Evolutionary conservation across 768 basidiomycete species (phyloP).

Genomic region (Auricularia cornea): DNA sequence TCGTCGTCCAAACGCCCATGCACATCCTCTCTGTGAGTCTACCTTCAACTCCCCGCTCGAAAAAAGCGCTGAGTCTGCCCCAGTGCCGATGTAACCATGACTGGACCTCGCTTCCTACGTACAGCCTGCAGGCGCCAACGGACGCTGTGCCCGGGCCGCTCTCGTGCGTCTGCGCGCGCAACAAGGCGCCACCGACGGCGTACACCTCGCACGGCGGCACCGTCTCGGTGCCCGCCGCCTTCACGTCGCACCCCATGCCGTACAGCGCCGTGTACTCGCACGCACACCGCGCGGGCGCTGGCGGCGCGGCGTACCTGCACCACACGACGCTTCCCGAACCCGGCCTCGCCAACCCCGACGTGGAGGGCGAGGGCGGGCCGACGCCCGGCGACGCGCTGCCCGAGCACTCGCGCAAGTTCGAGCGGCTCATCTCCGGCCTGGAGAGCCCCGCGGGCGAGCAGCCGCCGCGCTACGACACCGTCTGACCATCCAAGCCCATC

Average conservation of each 20-base stretch:
- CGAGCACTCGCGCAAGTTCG: slow-evolving; percentile 47
- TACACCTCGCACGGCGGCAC: slow-evolving; percentile 35
- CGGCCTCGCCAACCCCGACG: neutral
- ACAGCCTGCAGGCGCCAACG: slow-evolving; percentile 27
- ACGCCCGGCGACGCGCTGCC: slow-evolving; percentile 9
- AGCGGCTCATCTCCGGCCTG: slow-evolving; percentile 73
- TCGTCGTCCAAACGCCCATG: slow-evolving; percentile 77
- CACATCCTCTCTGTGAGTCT: slow-evolving; percentile 82
- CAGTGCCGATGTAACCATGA: slow-evolving; percentile 79
- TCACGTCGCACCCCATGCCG: too few relatives aligned
- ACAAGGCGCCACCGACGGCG: slow-evolving; percentile 31
- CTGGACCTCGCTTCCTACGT: slow-evolving; percentile 71
- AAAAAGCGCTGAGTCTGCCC: too few relatives aligned
- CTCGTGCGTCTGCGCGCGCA: slow-evolving; percentile 22
- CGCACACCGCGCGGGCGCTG: neutral
- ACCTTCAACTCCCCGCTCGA: too few relatives aligned
- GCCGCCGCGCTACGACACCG: slow-evolving; percentile 61
- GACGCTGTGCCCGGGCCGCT: slow-evolving; percentile 19
- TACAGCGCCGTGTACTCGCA: too few relatives aligned
- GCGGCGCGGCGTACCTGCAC: slow-evolving; percentile 18
- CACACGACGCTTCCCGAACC: neutral
- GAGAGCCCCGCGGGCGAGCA: slow-evolving; percentile 75
- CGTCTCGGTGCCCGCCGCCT: slow-evolving; percentile 39
- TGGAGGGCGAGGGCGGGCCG: neutral
- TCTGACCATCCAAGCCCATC: too few relatives aligned